A percentile compares a stretch with the other conserved stretches of the same genome.
These are phyloP conservation scores for Spirogloea muscicola DNA, from an alignment of 139 green algal genomes.

Conservation along the genomic window DNA sequence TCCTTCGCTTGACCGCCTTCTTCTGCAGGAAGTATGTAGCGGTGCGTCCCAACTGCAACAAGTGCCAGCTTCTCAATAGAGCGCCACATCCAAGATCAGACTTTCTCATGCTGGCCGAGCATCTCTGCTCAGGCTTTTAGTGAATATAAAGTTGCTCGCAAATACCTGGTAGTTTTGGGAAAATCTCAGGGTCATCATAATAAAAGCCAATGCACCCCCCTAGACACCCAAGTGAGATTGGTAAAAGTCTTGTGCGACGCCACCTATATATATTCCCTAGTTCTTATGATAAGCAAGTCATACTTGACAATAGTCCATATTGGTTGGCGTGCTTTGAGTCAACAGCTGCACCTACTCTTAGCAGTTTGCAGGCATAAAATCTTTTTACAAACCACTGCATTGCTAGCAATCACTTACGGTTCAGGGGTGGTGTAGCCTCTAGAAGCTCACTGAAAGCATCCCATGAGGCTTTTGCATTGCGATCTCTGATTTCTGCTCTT, in stretches of 20 bases:
- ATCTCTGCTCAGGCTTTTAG: too few relatives aligned
- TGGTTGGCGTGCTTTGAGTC: neutral
- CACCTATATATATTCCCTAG: neutral
- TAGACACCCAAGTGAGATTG: neutral
- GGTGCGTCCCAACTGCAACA: too few relatives aligned
- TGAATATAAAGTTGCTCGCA: too few relatives aligned
- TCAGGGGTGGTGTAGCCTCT: neutral
- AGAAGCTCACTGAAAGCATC: slow-evolving; percentile 13
- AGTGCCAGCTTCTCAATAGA: too few relatives aligned
- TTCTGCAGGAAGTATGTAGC: too few relatives aligned
- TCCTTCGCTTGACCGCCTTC: too few relatives aligned
- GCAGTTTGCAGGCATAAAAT: neutral
- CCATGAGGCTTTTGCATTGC: slow-evolving; percentile 26
- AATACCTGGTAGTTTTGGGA: slow-evolving; percentile 9
- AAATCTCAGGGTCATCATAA: slow-evolving; percentile 20
- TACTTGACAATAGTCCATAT: neutral
- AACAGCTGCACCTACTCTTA: slow-evolving; percentile 1
- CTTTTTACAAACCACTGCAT: neutral
- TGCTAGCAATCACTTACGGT: neutral
- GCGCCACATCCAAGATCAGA: too few relatives aligned
- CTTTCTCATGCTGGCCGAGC: too few relatives aligned
- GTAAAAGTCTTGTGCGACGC: neutral
- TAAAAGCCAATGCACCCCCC: slow-evolving; percentile 14
- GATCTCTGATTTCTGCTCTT: slow-evolving; percentile 14
- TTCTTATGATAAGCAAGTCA: neutral